Conservation (phyloP, 2,329 filamentous ascomycete genomes). For the Triangularia verruculosa region DNA sequence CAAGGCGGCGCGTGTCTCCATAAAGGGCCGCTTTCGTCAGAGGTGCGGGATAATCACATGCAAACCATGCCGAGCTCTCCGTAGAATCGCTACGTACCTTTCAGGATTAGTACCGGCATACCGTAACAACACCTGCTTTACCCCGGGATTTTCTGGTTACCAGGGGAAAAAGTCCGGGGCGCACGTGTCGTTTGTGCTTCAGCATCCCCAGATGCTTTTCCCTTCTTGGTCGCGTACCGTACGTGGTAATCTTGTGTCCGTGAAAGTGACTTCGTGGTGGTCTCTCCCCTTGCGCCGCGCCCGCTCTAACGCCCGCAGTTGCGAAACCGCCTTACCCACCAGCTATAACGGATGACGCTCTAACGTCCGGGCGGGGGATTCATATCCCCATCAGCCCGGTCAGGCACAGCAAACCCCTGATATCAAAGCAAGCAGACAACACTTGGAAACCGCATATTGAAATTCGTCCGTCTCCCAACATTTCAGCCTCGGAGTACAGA, state of each 20-base stretch:
- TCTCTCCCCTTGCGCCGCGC: neutral
- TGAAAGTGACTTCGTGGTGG: neutral
- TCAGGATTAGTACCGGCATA: neutral
- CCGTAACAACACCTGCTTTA: neutral
- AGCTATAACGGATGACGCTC: neutral
- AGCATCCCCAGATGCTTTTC: too few species aligned
- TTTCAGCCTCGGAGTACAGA: neutral
- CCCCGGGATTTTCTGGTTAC: neutral
- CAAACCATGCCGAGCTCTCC: constrained; percentile 3
- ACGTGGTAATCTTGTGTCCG: neutral
- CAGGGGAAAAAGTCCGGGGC: neutral
- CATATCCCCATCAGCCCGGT: neutral
- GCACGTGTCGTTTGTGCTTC: neutral
- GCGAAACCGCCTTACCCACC: neutral
- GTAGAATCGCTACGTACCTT: neutral
- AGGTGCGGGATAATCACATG: constrained; percentile 14
- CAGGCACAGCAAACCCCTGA: too few species aligned
- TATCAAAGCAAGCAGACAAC: too few species aligned
- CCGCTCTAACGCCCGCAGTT: neutral
- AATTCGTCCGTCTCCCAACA: neutral
- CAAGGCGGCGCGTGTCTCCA: constrained; percentile 2
- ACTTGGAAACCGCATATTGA: too few species aligned
- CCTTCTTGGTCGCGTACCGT: neutral
- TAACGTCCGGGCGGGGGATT: neutral
- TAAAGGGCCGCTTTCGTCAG: constrained; percentile 12